Base-by-base conservation (phyloP, 306 rosid genomes). In the Cucumis melo region DNA sequence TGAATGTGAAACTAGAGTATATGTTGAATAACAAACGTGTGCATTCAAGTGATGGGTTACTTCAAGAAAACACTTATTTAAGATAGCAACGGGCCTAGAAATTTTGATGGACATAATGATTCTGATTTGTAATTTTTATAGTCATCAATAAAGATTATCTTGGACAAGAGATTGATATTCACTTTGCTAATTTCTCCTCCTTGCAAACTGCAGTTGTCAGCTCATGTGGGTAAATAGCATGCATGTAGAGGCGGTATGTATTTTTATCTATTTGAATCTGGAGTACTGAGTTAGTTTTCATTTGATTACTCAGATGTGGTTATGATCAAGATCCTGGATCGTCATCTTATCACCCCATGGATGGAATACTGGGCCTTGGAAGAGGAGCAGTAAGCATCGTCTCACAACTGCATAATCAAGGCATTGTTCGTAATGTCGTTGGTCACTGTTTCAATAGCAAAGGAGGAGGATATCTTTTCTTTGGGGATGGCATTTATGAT, bases 321-420 rank as follows among this genome's bases (percentile, higher is more conserved):
- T 93, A 90, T 79, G 90, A 93, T 82, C 98, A 91, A 82, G 12
- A 77, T 74, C 87, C 94, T 38, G 88, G 88, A 62, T 75, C 90
- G 42, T 87, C 90, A 42, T 87, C 90, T 81, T 67, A 74, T 76
- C 96, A 87, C 72, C 92, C 96, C 7, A 80, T 85, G 59, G 98
- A 93, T 68, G 98, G 98, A 81, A 77, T 93, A 54, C 92, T 93
- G 10, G 98, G 98, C 61, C 88, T 93, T n/a, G 98, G 98, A 27
- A 86, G 86, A 77, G 98, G 98, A 63, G 86, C 90, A 46, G 60
- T 96, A 68, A 91, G 96, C 84, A 81, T 91, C 41, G 68, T 90
- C 48, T 93, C 98, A 44, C 98, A 93, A 79, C 87, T 93, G 76
- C 77, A 82, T 46, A 82, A 80, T 77, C 96, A 88, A 80, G 96